A percentile compares a stretch with the other conserved stretches of the same genome.
Evolutionary conservation across 441 rosid genomes (phyloP).

Genomic region (Pelargonium australe): DNA sequence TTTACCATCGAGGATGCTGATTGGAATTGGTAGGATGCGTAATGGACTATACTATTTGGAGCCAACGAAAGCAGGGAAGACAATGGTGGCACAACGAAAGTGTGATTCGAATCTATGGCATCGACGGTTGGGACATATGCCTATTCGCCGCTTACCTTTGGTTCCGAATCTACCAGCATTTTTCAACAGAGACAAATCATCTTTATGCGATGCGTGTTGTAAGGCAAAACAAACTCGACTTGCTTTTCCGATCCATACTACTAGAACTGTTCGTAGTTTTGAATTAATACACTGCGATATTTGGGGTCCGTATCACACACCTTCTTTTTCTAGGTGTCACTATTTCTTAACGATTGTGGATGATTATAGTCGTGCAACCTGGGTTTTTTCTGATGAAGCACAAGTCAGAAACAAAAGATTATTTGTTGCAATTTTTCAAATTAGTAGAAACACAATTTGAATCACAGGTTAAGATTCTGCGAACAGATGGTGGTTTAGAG

Average conservation of each 20-base stretch:
- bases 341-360: constrained; percentile 6
- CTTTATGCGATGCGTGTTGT: background rate
- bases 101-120: no score
- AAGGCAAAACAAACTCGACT: background rate
- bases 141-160: background rate
- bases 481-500: background rate
- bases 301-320: background rate
- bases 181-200: no score
- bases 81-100: no score
- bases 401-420: background rate
- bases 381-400: background rate
- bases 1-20: background rate
- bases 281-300: constrained; percentile 4
- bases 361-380: background rate
- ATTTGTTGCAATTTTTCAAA: background rate
- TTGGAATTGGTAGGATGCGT: background rate
- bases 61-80: no score
- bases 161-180: background rate
- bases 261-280: no score
- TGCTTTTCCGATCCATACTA: background rate
- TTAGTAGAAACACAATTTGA: background rate
- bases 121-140: background rate
- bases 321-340: background rate
- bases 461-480: background rate
- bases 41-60: background rate